Base-by-base conservation (phyloP, 2,329 filamentous ascomycete species). In the Ophiobolus disseminans region DNA sequence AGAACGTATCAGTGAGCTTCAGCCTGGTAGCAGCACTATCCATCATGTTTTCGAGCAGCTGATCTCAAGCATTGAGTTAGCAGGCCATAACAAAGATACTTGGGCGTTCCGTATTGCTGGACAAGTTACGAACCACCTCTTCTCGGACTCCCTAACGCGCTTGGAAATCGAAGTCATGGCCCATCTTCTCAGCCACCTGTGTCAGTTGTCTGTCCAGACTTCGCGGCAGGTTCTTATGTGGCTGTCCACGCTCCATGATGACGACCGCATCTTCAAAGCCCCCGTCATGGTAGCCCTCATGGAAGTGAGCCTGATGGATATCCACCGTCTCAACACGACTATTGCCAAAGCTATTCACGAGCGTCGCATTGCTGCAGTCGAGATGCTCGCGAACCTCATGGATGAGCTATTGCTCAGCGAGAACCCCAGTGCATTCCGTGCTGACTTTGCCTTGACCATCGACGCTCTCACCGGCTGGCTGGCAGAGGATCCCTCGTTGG, bases 401-500 rank as follows among this genome's bases (percentile, higher is more conserved):
- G 88, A 94, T 57, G 83, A 90, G 34, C 84, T 92, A 0, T 77
- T 97, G 7, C 82, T 96, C 40, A 89, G 85, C 58, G 89, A 91
- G 38, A 85, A 86, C 35, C 90, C 91, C 0, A 83, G 88, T 30
- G 89, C 88, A 1, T 78, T 97, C 38, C 89, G 91, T 61, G 86
- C 91, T 1, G 91, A 97, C 73, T 95, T 97, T 65, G 86, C 90
- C 5, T 83, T 85, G 53, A 95, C 90, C 48, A 80, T 96, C 45
- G 87, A 93, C 57, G 88, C 86, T 37, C 86, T 94, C 31, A 92
- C 89, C 76, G 78, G 84, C 37, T 96, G 91, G 91, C 83, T 96
- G 25, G 77, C 79, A 5, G 89, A 92, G 55, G 87, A 95, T 13
- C 82, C 88, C 1, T 80, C 80, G 31, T 80, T 89, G 14, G 76